A percentile compares a stretch with the other conserved stretches of the same genome.
These are phyloP conservation scores for Penicillium sp. DNA, from an alignment of 2,329 filamentous ascomycete species.

Conservation along the genomic window DNA sequence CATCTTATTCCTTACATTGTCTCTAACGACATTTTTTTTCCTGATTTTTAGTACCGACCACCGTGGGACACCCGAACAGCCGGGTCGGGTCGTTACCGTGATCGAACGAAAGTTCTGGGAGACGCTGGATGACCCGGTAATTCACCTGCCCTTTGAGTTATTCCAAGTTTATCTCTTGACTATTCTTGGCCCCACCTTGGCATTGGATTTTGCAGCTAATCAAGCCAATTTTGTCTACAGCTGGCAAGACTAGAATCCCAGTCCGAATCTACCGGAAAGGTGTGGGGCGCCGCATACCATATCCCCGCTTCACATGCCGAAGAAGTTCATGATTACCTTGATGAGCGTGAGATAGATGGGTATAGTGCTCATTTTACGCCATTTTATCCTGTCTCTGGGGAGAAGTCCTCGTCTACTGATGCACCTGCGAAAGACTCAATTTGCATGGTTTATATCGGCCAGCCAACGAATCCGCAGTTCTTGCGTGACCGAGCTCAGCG, in stretches of 20 bases:
- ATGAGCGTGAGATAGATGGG: constrained; percentile 96
- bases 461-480: constrained; percentile 91
- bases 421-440: constrained; percentile 14
- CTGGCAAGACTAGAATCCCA: constrained; percentile 34
- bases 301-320: constrained; percentile 70
- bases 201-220: not conserved
- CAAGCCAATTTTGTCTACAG: constrained; percentile 19
- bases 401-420: not conserved
- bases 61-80: constrained; percentile 81
- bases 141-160: constrained; percentile 5
- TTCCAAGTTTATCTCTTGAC: not conserved
- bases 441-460: constrained; percentile 88
- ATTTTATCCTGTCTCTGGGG: constrained; percentile 63
- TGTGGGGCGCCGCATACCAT: constrained; percentile 94
- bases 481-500: constrained; percentile 58
- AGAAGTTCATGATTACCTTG: constrained; percentile 85
- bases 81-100: constrained; percentile 89
- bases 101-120: constrained; percentile 85
- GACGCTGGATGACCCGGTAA: constrained; percentile 65
- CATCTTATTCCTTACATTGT: not conserved
- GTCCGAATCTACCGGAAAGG: constrained; percentile 46
- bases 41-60: constrained; percentile 74
- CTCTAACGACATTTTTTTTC: not conserved
- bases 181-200: not conserved
- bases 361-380: constrained; percentile 91